Conservation (phyloP, 768 basidiomycete species). For the Cystobasidium ongulense region DNA sequence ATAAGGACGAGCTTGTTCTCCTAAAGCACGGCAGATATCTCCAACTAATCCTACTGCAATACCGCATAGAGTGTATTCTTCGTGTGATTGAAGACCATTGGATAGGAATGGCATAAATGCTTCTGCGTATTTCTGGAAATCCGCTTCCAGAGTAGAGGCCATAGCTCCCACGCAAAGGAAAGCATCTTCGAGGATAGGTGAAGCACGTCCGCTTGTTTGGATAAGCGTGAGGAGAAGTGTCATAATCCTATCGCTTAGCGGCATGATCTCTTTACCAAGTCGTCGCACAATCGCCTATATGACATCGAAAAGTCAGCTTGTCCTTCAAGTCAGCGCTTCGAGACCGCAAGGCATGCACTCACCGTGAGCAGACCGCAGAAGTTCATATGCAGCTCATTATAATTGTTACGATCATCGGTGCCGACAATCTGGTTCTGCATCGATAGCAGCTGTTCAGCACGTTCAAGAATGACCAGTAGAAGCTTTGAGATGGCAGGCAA, state of each 20-base stretch:
- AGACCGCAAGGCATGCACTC: constrained; percentile 44
- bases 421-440: constrained; percentile 93
- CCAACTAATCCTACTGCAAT: constrained; percentile 93
- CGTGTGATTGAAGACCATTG: constrained; percentile 79
- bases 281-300: constrained; percentile 72
- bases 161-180: constrained; percentile 88
- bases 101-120: constrained; percentile 79
- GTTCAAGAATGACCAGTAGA: constrained; percentile 66
- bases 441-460: constrained; percentile 77
- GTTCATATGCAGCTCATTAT: constrained; percentile 96
- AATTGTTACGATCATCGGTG: constrained; percentile 91
- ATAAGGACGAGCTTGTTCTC: constrained; percentile 72
- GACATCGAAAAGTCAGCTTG: not conserved
- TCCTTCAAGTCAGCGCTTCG: constrained; percentile 33
- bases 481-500: constrained; percentile 75
- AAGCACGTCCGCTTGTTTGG: constrained; percentile 77
- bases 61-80: constrained; percentile 90
- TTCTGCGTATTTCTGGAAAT: constrained; percentile 72
- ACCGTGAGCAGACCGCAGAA: constrained; percentile 83
- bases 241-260: constrained; percentile 91
- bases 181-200: constrained; percentile 89
- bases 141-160: constrained; percentile 68
- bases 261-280: constrained; percentile 70
- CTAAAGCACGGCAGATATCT: constrained; percentile 89
- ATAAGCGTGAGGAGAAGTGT: constrained; percentile 77